Evolutionary conservation across 192 early-diverging fungal genomes (phyloP).

Genomic region (Coemansia sp.): DNA sequence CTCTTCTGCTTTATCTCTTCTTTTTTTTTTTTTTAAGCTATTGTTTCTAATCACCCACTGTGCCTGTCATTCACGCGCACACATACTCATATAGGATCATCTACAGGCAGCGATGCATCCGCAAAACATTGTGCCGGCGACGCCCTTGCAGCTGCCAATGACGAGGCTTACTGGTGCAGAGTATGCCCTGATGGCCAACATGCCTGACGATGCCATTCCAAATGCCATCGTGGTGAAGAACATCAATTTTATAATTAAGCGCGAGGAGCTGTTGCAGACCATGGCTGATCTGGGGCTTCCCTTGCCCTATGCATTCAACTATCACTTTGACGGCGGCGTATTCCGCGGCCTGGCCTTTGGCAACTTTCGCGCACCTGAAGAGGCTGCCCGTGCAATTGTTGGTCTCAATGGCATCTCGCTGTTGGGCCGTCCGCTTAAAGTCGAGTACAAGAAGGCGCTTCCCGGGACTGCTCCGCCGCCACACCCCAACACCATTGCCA

Average conservation of each 20-base stretch:
- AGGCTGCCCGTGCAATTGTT: constrained; percentile 69
- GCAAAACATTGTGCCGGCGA: constrained; percentile 41
- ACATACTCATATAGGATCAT: constrained; percentile 42
- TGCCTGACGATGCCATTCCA: constrained; percentile 63
- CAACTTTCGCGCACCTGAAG: constrained; percentile 76
- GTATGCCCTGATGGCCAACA: constrained; percentile 56
- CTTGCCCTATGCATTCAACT: constrained; percentile 79
- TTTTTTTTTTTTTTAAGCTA: background rate
- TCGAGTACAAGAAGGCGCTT: constrained; percentile 80
- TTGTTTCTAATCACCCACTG: background rate
- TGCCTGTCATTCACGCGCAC: background rate
- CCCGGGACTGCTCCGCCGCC: constrained; percentile 60
- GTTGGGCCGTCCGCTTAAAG: constrained; percentile 71
- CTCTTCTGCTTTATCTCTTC: background rate
- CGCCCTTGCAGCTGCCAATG: constrained; percentile 43
- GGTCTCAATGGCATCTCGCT: constrained; percentile 73
- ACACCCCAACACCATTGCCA: constrained; percentile 60
- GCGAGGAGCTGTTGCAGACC: constrained; percentile 70
- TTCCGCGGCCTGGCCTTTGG: constrained; percentile 83
- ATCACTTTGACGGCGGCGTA: constrained; percentile 78
- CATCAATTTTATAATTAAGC: constrained; percentile 79
- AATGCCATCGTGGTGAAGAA: constrained; percentile 84
- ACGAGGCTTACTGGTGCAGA: constrained; percentile 50
- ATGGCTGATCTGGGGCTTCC: constrained; percentile 72
- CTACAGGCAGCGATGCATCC: constrained; percentile 54